Conservation (phyloP, 2,329 filamentous ascomycete genomes). For the Hypoxylon sp. region DNA sequence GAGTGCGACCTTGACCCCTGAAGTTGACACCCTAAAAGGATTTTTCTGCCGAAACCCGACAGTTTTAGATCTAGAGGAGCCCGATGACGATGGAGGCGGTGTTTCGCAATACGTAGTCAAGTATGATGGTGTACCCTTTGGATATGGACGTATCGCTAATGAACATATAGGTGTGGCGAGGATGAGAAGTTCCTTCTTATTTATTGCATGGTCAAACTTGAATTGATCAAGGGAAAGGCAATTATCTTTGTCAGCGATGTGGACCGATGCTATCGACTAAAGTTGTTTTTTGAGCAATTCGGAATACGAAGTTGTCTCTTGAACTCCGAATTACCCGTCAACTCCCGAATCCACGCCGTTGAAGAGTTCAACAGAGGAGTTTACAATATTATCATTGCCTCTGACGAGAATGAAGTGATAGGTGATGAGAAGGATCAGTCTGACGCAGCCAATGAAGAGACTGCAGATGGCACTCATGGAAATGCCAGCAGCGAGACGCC, state of each 20-base stretch:
- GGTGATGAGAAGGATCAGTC: conserved; percentile 68
- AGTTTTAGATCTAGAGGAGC: conserved; percentile 84
- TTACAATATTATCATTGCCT: conserved; percentile 98
- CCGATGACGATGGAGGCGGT: conserved; percentile 80
- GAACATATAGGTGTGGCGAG: conserved; percentile 78
- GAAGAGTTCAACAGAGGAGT: conserved; percentile 97
- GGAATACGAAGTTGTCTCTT: conserved; percentile 93
- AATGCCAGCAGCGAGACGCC: conserved; percentile 61
- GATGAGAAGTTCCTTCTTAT: conserved; percentile 95
- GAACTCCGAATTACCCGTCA: conserved; percentile 94
- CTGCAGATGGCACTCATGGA: conserved; percentile 57
- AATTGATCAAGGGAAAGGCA: conserved; percentile 92
- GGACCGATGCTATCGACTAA: conserved; percentile 82
- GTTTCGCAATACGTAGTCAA: conserved; percentile 91
- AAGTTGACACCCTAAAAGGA: conserved; percentile 86
- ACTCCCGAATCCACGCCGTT: conserved; percentile 92
- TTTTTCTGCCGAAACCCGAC: conserved; percentile 87
- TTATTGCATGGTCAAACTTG: conserved; percentile 95
- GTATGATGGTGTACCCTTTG: conserved; percentile 57
- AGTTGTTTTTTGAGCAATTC: conserved; percentile 97
- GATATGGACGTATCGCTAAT: background rate
- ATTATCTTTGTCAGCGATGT: conserved; percentile 76
- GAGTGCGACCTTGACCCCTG: conserved; percentile 90
- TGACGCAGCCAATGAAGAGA: conserved; percentile 54
- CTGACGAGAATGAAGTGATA: conserved; percentile 89